These are phyloP conservation scores for Arthroderma uncinatum DNA, from an alignment of 2,329 filamentous ascomycete genomes.

Conservation along the genomic window DNA sequence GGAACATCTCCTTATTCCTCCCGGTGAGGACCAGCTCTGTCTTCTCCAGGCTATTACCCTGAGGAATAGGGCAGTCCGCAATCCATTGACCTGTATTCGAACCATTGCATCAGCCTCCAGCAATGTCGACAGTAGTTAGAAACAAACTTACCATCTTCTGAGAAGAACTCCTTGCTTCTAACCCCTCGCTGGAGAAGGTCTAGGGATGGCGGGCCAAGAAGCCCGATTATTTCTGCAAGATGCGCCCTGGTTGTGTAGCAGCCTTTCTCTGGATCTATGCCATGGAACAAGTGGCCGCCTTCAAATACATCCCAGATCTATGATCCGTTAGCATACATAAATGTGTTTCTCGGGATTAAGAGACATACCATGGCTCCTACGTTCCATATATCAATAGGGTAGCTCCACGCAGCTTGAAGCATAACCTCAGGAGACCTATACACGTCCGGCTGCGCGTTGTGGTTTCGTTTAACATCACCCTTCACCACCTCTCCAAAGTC, in stretches of 20 bases:
- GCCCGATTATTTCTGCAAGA: conserved; percentile 36
- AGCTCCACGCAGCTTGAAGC: conserved; percentile 36
- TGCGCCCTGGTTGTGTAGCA: conserved; percentile 31
- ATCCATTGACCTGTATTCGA: conserved; percentile 18
- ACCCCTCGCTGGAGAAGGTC: conserved; percentile 26
- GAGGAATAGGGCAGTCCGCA: conserved; percentile 15
- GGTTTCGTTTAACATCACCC: conserved; percentile 28
- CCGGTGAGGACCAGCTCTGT: conserved; percentile 20
- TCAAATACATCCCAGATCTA: conserved; percentile 39
- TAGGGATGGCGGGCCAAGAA: conserved; percentile 35
- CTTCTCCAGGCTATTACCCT: conserved; percentile 11
- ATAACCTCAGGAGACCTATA: conserved; percentile 36
- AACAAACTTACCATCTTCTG: conserved; percentile 25
- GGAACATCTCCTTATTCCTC: conserved; percentile 24
- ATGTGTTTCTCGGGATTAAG: too few species aligned
- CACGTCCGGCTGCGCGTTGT: conserved; percentile 36
- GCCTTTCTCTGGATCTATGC: conserved; percentile 27
- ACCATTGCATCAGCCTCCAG: conserved; percentile 9
- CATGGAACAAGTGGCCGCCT: conserved; percentile 35
- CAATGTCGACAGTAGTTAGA: conserved; percentile 11
- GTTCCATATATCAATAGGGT: conserved; percentile 43
- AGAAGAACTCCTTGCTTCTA: conserved; percentile 32
- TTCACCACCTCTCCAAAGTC: conserved; percentile 30
- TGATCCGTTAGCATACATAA: conserved; percentile 2
- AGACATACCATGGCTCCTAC: conserved; percentile 38